Evolutionary conservation across 345 rosid species (phyloP), one percentile per base, ranked within the genome.

Genomic region (Pistacia integerrima): DNA sequence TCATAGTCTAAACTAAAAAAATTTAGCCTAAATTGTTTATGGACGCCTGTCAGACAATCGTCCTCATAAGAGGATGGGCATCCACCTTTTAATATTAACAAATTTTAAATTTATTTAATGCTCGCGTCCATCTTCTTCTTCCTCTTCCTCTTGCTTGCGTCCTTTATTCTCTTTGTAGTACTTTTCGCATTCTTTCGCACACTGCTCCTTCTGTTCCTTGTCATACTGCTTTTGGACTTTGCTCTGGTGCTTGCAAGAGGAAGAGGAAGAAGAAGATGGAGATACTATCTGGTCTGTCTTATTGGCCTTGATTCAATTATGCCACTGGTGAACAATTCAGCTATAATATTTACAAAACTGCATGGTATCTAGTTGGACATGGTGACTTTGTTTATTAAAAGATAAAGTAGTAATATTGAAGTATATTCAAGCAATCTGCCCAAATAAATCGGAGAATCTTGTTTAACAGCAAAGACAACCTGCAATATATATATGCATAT

Each of bases 191-290:
- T 22, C 65, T 38, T 51, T 38, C 14, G 3, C 12, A 68, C 94
- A 87, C 49, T 13, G 30, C 38, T 73, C 70, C 72, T 70, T 71
- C 81, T 87, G 68, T 2, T 72, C 20, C 67, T 64, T 80, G 28
- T 72, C 69, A 67, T 55, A 73, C 22, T 78, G 79, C 8, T 72
- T 77, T 69, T 85, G 85, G 54, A 68, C 82, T 78, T 66, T 48
- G 85, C 94, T 88, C 71, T 80, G 88, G 74, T 79, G 83, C 80
- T 25, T 54, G 85, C 93, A 89, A 22, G 22, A 22, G 22, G 22
- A 22, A 22, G 22, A 22, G 22, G 22, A 22, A 22, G 22, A 22
- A 22, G 22, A 22, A 22, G 22, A 22, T 22, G 22, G 22, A 22
- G 22, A 5, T 9, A 58, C 67, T 28, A 46, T 59, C 66, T 59